Conservation (phyloP, 177 flowering plant genomes). For the Vitis hybrid region DNA sequence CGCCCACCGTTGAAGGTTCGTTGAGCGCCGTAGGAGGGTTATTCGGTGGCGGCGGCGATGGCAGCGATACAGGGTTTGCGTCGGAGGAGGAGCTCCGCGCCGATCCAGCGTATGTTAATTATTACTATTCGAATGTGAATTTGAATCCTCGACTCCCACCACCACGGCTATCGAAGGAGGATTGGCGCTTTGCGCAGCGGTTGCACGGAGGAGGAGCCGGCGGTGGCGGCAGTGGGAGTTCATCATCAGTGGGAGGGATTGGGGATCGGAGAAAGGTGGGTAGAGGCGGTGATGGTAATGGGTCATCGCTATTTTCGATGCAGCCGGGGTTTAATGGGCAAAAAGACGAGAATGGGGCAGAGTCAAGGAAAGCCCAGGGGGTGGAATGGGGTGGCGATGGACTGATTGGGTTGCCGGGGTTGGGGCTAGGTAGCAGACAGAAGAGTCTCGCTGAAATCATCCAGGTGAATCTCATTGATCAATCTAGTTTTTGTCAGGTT, state of each 20-base stretch:
- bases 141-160: conserved; percentile 68
- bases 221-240: conserved; percentile 13
- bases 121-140: conserved; percentile 54
- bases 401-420: conserved; percentile 50
- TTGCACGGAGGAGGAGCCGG: conserved; percentile 32
- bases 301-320: conserved; percentile 37
- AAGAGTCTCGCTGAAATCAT: conserved; percentile 56
- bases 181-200: conserved; percentile 53
- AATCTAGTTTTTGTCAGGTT: background rate
- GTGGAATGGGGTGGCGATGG: conserved; percentile 67
- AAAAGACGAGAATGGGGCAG: conserved; percentile 32
- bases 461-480: conserved; percentile 41
- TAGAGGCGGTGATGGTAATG: conserved; percentile 20
- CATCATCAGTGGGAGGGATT: conserved; percentile 36
- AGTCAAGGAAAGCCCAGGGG: conserved; percentile 19
- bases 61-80: conserved; percentile 18
- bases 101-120: conserved; percentile 57
- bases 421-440: conserved; percentile 46
- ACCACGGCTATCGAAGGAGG: conserved; percentile 58
- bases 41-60: conserved; percentile 20
- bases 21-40: conserved; percentile 59
- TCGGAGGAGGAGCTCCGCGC: conserved; percentile 55
- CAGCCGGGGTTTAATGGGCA: conserved; percentile 38
- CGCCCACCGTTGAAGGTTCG: conserved; percentile 91
- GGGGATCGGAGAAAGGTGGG: conserved; percentile 49